Conservation (phyloP, 257 asterid species). For the Nicotiana otophora region DNA sequence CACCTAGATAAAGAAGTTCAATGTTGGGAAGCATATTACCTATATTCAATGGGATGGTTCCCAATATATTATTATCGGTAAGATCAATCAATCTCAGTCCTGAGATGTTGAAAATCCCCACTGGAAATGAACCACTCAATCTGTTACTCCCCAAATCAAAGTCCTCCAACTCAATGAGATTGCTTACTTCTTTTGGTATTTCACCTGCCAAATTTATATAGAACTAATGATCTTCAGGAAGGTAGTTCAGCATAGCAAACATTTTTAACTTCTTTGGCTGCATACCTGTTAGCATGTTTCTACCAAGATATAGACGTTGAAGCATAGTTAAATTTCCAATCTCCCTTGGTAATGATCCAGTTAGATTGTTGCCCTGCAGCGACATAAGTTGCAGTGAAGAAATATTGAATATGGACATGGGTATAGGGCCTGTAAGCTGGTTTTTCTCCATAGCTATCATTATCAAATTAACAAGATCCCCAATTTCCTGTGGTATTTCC, state of each 20-base stretch:
- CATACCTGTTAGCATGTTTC: background rate
- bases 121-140: background rate
- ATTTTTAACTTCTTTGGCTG: background rate
- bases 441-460: slow-evolving; percentile 11
- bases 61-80: background rate
- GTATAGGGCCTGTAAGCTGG: slow-evolving; percentile 18
- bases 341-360: slow-evolving; percentile 15
- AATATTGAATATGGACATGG: slow-evolving; percentile 18
- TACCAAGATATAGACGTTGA: slow-evolving; percentile 6
- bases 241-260: background rate
- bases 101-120: slow-evolving; percentile 13
- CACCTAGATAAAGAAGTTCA: slow-evolving; percentile 11
- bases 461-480: background rate
- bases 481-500: slow-evolving; percentile 7
- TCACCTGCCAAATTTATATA: background rate
- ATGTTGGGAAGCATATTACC: slow-evolving; percentile 23
- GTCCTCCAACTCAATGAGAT: background rate
- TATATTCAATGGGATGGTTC: slow-evolving; percentile 23
- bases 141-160: background rate
- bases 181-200: slow-evolving; percentile 8
- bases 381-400: slow-evolving; percentile 15
- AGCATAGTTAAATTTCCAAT: slow-evolving; percentile 28
- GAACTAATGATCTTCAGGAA: background rate
- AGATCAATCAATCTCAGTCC: background rate
- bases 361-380: slow-evolving; percentile 15